Percentiles rank a stretch among this genome's conserved stretches.
phyloP scores from a whole-genome alignment of 306 rosid genomes.

The Prunus persica region Prunus_persica_NCBIv2 NC_034009.1:27825001-27825500 shows the following conservation, averaged over 20 bases:
- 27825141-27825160: no score
- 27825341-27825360: conserved; percentile 16
- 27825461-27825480: conserved; percentile 5
- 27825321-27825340: conserved; percentile 45
- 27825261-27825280: conserved; percentile 61
- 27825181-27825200: not conserved
- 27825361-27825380: conserved; percentile 9
- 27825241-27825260: conserved; percentile 38
- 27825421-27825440: not conserved
- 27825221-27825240: conserved; percentile 19
- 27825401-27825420: not conserved
- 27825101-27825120: not conserved
- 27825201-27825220: conserved; percentile 46
- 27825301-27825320: conserved; percentile 5
- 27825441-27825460: not conserved
- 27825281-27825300: not conserved
- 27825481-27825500: not conserved
- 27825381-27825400: not conserved
- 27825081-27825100: not conserved
- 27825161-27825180: no score
- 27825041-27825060: not conserved
- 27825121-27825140: no score
- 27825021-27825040: not conserved
- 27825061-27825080: no score
- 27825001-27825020: not conserved